phyloP scores from a whole-genome alignment of 2,329 filamentous ascomycete species.

The Reticulascus tulasneorum region DNA sequence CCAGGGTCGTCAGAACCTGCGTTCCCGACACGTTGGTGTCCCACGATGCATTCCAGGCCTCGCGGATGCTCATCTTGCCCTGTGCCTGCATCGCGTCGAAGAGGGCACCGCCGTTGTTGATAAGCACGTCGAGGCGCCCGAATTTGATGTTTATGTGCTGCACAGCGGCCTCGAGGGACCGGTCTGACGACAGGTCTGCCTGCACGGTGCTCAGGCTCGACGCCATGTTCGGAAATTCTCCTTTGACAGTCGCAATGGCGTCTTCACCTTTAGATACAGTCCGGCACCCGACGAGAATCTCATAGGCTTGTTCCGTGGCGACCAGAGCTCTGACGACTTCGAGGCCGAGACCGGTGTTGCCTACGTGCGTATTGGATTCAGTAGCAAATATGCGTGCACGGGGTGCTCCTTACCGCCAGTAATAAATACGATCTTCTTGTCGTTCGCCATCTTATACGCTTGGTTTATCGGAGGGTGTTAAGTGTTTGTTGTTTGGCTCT shows the following conservation, averaged over 20 bases:
- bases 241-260: conserved; percentile 2
- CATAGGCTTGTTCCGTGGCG: conserved; percentile 13
- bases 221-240: neutral
- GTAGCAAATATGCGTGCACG: neutral
- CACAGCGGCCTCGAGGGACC: conserved; percentile 36
- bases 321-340: conserved; percentile 17
- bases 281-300: conserved; percentile 21
- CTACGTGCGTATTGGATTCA: neutral
- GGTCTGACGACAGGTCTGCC: conserved; percentile 11
- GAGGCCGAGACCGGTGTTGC: conserved; percentile 21
- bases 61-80: conserved; percentile 24
- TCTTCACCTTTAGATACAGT: conserved; percentile 16
- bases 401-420: neutral
- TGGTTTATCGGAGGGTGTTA: neutral
- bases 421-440: neutral
- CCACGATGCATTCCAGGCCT: conserved; percentile 40
- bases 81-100: too few relatives aligned
- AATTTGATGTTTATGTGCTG: conserved; percentile 35
- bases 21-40: conserved; percentile 47
- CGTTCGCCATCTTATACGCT: neutral
- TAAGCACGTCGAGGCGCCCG: conserved; percentile 45
- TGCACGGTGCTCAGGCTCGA: conserved; percentile 6
- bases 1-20: conserved; percentile 27
- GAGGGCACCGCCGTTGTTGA: conserved; percentile 61
- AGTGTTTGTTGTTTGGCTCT: too few relatives aligned